These are phyloP conservation scores for Kwoniella dendrophila DNA, from an alignment of 768 basidiomycete genomes.

Conservation along the genomic window DNA sequence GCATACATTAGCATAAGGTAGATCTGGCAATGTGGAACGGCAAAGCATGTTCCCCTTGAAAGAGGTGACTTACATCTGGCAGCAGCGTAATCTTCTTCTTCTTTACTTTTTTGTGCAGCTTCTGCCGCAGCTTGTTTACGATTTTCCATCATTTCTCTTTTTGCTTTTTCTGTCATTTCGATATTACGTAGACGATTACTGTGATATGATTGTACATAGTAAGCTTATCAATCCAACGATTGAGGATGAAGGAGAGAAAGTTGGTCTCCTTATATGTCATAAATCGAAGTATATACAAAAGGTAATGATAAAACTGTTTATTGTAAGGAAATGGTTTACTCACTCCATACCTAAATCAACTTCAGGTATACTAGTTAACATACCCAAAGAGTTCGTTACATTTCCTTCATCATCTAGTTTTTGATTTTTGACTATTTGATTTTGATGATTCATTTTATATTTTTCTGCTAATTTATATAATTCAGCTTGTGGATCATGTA, in stretches of 20 bases:
- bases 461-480: constrained; percentile 70
- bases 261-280: no score
- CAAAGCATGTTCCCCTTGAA: neutral
- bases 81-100: constrained; percentile 80
- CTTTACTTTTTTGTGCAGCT: constrained; percentile 33
- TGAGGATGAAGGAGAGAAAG: no score
- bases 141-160: constrained; percentile 69
- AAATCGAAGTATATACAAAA: no score
- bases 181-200: constrained; percentile 92
- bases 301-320: no score
- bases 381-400: constrained; percentile 87
- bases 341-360: constrained; percentile 99
- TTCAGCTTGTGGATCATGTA: constrained; percentile 72
- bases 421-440: constrained; percentile 41
- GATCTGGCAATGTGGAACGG: neutral
- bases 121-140: constrained; percentile 63
- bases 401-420: constrained; percentile 77
- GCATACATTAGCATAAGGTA: neutral
- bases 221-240: no score
- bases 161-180: constrained; percentile 95
- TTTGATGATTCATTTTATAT: constrained; percentile 57
- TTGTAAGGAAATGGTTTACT: constrained; percentile 53
- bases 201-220: neutral
- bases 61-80: constrained; percentile 72
- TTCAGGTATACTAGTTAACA: constrained; percentile 97